Base-by-base conservation (phyloP, 1,139 yeast species). In the Kodamaea derodonti region DNA sequence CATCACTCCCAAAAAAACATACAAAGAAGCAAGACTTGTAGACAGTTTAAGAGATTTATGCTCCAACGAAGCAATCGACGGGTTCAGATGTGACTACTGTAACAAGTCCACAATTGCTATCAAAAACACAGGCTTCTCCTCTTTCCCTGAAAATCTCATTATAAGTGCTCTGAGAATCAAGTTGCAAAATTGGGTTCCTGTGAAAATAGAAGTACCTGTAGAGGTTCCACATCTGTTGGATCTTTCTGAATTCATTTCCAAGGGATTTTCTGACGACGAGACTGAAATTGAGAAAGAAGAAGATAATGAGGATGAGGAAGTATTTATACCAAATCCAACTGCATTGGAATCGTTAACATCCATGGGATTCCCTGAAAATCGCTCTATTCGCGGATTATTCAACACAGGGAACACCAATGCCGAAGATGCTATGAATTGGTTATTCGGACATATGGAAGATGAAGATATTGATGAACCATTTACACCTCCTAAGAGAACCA, bases 361-460 rank as follows among this genome's bases (percentile, higher is more conserved):
- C 20, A 92, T 90, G 96, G 98, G 98, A n/a, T 92, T 92, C 56
- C 77, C 92, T 0, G 75, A 73, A 36, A 71, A 72, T 14, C 71
- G 94, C 32, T 71, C 82, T 29, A 65, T 69, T 23, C 78, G 80
- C 49, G 96, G 92, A 0, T 64, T 92, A 22, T 80, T 70, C 48
- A 60, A 74, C 26, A 86, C 95, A 0, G 94, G 88, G 0, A 88
- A 86, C 48, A 48, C 55, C 3, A 65, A 65, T 33, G 69, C 85
- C 0, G 97, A 92, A 47, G 72, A 69, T 4, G 96, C 97, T 0
- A 81, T 86, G 84, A 85, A 86, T 49, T 88, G 97, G 96, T 54
- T 94, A 8, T 81, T 90, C 52, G 82, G 73, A 18, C 96, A 90
- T 51, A 78, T 86, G 81, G 97, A 88, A 20, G 96, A 88, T 51